These are phyloP conservation scores for Tothia fuscella DNA, from an alignment of 2,329 filamentous ascomycete species.

Conservation along the genomic window DNA sequence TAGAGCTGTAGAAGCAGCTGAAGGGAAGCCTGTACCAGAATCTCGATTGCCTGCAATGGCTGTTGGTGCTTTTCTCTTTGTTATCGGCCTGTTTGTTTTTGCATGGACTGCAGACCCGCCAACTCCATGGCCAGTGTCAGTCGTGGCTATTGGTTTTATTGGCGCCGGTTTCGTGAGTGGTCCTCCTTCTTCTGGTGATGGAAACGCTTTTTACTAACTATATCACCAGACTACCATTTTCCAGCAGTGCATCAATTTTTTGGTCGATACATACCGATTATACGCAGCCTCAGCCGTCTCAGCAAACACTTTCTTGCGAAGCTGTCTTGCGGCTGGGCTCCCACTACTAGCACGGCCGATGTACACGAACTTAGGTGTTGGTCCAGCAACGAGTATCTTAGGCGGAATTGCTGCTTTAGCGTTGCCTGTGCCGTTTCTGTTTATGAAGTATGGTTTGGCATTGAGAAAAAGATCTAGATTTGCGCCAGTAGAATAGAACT, in stretches of 20 bases:
- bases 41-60: conserved; percentile 52
- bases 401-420: conserved; percentile 28
- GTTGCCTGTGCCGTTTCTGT: conserved; percentile 33
- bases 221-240: conserved; percentile 16
- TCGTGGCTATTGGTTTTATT: conserved; percentile 39
- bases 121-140: conserved; percentile 45
- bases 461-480: conserved; percentile 34
- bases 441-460: conserved; percentile 30
- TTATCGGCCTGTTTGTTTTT: conserved; percentile 48
- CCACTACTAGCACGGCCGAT: conserved; percentile 36
- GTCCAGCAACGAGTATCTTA: conserved; percentile 30
- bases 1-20: conserved; percentile 39
- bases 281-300: conserved; percentile 34
- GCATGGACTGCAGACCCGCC: conserved; percentile 41
- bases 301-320: conserved; percentile 38
- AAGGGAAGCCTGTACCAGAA: conserved; percentile 45
- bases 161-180: conserved; percentile 9
- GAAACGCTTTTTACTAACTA: too few species aligned
- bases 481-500: conserved; percentile 16
- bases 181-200: too few species aligned
- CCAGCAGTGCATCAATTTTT: conserved; percentile 67
- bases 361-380: conserved; percentile 30
- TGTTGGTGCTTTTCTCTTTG: conserved; percentile 46
- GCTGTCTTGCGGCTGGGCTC: conserved; percentile 36
- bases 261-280: conserved; percentile 51